Percentiles rank a stretch among this genome's conserved stretches.
Conservation (phyloP, 192 early-diverging fungal genomes). For the Mortierella antarctica region DNA sequence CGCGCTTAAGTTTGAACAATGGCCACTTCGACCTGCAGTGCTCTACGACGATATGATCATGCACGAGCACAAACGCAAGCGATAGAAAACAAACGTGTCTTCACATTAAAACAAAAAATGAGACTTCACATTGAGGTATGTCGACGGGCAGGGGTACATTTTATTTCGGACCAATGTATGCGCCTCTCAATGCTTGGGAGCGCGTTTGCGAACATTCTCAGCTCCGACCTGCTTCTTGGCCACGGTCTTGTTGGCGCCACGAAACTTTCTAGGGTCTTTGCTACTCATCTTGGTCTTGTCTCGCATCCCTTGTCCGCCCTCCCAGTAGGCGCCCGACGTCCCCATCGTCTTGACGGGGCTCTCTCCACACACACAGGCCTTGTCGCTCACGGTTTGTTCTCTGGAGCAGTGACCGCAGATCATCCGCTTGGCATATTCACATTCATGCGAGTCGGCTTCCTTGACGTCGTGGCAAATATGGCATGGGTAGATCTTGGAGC, state of each 20-base stretch:
- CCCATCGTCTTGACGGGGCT: conserved; percentile 63
- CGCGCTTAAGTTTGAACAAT: conserved; percentile 63
- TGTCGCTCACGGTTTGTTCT: conserved; percentile 73
- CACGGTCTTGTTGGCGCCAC: conserved; percentile 31
- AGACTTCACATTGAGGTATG: neutral
- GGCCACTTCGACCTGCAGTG: conserved; percentile 60
- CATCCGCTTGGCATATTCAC: conserved; percentile 80
- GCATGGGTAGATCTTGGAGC: conserved; percentile 84
- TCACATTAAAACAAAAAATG: conserved; percentile 2
- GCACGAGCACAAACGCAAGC: conserved; percentile 27
- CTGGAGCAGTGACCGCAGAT: conserved; percentile 87
- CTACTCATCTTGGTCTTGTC: conserved; percentile 77
- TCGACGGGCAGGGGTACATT: no score
- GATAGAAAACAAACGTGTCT: neutral
- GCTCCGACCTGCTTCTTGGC: conserved; percentile 48
- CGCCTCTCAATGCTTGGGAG: neutral
- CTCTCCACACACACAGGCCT: conserved; percentile 74
- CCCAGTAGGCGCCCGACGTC: conserved; percentile 81
- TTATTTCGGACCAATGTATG: no score
- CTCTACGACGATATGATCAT: conserved; percentile 61
- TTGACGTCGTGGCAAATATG: conserved; percentile 86
- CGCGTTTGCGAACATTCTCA: conserved; percentile 36
- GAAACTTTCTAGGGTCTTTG: conserved; percentile 63
- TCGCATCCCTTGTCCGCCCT: conserved; percentile 89
- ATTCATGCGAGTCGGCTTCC: conserved; percentile 69